Evolutionary conservation across 345 rosid species (phyloP).

Genomic region (Arabidopsis arenosa): DNA sequence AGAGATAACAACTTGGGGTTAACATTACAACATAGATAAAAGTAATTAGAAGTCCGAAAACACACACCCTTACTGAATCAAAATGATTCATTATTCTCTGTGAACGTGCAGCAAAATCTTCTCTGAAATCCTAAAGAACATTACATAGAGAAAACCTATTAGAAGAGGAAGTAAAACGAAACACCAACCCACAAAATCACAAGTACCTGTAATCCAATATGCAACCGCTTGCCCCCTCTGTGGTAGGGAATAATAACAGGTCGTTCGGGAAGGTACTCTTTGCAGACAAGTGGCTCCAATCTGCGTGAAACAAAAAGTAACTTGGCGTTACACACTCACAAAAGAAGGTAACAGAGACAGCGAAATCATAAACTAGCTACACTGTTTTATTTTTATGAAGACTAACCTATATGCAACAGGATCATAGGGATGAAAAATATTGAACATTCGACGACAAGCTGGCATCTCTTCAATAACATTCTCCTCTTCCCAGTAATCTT

Average conservation of each 20-base stretch:
- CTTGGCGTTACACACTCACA: conserved; percentile 11
- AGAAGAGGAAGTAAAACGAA: conserved; percentile 10
- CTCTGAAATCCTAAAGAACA: conserved; percentile 69
- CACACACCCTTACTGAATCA: conserved; percentile 61
- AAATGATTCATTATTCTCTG: conserved; percentile 67
- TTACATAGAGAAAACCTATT: background rate
- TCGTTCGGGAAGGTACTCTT: conserved; percentile 66
- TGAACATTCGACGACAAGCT: conserved; percentile 92
- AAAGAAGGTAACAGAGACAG: conserved; percentile 6
- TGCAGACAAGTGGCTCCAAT: conserved; percentile 94
- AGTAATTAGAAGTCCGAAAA: conserved; percentile 6
- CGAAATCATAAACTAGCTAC: conserved; percentile 10
- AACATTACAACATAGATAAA: conserved; percentile 1
- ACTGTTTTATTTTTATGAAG: conserved; percentile 5
- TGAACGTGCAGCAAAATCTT: conserved; percentile 80
- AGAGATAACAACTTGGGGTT: conserved; percentile 20
- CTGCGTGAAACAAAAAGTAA: conserved; percentile 49
- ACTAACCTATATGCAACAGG: conserved; percentile 97
- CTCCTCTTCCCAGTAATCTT: conserved; percentile 87
- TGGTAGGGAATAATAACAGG: conserved; percentile 95
- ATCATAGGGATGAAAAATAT: conserved; percentile 96
- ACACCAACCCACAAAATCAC: background rate
- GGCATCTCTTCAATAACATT: conserved; percentile 91
- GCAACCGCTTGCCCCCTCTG: conserved; percentile 96
- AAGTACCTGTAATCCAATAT: conserved; percentile 88